Base-by-base conservation (phyloP, 2,329 filamentous ascomycete genomes). In the Beauveria sp. region DNA sequence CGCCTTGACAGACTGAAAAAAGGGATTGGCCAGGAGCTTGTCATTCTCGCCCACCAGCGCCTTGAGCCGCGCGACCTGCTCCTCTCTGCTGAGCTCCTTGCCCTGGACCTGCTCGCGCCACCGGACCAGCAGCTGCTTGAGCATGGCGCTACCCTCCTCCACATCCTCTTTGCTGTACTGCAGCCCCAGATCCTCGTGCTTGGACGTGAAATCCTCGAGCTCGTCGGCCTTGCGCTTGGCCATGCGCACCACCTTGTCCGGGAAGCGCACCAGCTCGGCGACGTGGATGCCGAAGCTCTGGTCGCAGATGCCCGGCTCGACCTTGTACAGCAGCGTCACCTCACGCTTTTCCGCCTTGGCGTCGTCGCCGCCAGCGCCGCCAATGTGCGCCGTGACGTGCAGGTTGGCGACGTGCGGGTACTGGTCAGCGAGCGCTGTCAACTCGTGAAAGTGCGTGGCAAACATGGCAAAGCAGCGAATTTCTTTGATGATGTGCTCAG, bases 241-340 rank as follows among this genome's bases (percentile, higher is more conserved):
- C 96, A 99, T 99, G 65, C 92, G 91, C 63, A 99, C 90, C 18
- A 99, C 96, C 77, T 99, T 99, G 68, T 91, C 88, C 0, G 95
- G 95, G 77, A 99, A 99, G 50, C 93, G 86, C 22, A 99, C 95
- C 6, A 99, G 83, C 77, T 99, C 95, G 1, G 95, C 95, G 16
- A 99, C 96, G 75, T 99, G 95, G 68, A 99, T 99, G 68, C 95
- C 95, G 73, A 99, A 99, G 62, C 89, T 95, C 77, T 99, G 95
- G 74, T 99, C 95, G 71, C 92, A 97, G 68, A 99, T 89, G 54
- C 95, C 95, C 0, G 91, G 90, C 70, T 96, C 91, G 42, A 99
- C 95, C 77, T 96, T 96, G 81, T 99, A 99, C 6, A 99, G 83
- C 7, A 99, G 82, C 1, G 93, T 98, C 52, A 99, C 96, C 76